These are phyloP conservation scores for Ichthyophthirius multifiliis DNA, from an alignment of 169 alveolate genomes.

Conservation along the genomic window DNA sequence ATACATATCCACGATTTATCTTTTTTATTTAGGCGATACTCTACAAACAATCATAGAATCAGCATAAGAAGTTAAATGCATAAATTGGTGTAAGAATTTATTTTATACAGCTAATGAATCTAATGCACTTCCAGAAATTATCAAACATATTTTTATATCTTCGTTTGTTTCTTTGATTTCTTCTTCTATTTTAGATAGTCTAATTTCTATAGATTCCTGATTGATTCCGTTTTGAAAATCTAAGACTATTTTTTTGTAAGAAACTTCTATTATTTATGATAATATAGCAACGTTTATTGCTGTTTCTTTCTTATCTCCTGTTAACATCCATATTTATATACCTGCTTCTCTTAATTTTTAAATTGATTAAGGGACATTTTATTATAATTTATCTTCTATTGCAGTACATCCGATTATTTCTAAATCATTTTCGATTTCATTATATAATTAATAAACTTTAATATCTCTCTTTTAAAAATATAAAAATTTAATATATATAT, in stretches of 20 bases:
- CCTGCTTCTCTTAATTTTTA: conserved; percentile 64
- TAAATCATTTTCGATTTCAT: conserved; percentile 64
- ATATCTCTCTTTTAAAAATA: conserved; percentile 45
- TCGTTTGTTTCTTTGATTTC: neutral
- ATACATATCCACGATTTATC: conserved; percentile 60
- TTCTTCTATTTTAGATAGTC: neutral
- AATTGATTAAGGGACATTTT: conserved; percentile 73
- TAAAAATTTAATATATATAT: neutral
- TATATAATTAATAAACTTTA: conserved; percentile 45
- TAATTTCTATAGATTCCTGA: neutral
- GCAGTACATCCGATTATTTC: conserved; percentile 73
- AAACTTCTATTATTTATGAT: conserved; percentile 39
- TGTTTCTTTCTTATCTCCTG: conserved; percentile 88
- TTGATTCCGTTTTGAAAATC: conserved; percentile 6
- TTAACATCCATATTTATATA: conserved; percentile 80
- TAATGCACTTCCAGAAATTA: conserved; percentile 52
- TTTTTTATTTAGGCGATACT: conserved; percentile 76
- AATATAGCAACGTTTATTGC: conserved; percentile 78
- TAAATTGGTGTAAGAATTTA: conserved; percentile 22
- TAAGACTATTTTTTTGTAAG: conserved; percentile 51
- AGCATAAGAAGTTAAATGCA: conserved; percentile 43
- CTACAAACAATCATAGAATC: conserved; percentile 79
- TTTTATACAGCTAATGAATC: conserved; percentile 21
- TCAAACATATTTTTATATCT: conserved; percentile 1
- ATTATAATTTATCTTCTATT: conserved; percentile 78